phyloP scores from a whole-genome alignment of 169 alveolate genomes.

The Babesia divergens region DNA sequence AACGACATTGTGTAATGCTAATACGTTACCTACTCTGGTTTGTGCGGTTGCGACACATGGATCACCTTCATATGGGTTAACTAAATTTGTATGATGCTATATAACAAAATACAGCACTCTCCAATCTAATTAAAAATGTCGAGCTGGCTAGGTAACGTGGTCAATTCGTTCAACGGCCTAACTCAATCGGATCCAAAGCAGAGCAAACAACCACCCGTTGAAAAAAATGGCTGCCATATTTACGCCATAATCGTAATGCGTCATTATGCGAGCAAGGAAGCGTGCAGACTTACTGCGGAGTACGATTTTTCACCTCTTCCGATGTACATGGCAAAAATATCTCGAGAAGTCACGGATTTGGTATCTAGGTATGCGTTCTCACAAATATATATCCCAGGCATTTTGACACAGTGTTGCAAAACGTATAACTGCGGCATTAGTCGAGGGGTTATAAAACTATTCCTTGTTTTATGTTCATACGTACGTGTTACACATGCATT shows the following conservation, averaged over 20 bases:
- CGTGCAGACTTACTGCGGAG: constrained; percentile 66
- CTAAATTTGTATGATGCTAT: background rate
- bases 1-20: too few relatives aligned
- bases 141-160: constrained; percentile 33
- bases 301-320: constrained; percentile 62
- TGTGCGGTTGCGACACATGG: constrained; percentile 1
- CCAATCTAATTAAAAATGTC: background rate
- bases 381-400: too few relatives aligned
- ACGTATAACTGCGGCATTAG: background rate
- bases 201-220: background rate
- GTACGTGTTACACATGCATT: background rate
- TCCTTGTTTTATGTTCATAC: background rate
- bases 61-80: background rate
- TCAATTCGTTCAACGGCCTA: constrained; percentile 18
- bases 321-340: constrained; percentile 54
- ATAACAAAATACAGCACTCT: background rate
- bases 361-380: constrained; percentile 65
- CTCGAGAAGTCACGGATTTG: constrained; percentile 62
- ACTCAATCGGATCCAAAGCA: constrained; percentile 17
- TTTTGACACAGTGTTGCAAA: too few relatives aligned
- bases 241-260: constrained; percentile 66
- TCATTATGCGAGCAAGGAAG: constrained; percentile 52
- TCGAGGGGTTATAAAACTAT: background rate
- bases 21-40: background rate
- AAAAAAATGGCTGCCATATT: constrained; percentile 57